Conservation (phyloP, 1,284 basidiomycete species). For the Rhodotorula sp. region DNA sequence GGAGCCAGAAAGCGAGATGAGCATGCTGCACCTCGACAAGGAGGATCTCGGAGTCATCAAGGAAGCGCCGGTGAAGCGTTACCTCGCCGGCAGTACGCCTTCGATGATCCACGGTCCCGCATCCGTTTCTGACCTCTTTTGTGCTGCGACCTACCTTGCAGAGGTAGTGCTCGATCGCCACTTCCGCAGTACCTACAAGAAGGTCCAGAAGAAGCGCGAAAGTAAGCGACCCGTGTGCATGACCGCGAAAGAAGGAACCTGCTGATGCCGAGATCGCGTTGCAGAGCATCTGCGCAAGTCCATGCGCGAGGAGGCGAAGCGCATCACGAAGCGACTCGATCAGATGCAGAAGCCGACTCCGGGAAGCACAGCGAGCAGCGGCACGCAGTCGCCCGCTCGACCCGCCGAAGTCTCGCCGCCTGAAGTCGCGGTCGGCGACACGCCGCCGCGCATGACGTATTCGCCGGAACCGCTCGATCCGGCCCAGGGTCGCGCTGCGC, state of each 20-base stretch:
- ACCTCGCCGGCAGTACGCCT: conserved; percentile 55
- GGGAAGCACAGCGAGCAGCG: background rate
- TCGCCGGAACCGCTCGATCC: conserved; percentile 32
- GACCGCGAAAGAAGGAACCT: too few relatives aligned
- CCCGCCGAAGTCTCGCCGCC: background rate
- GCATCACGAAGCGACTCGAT: conserved; percentile 28
- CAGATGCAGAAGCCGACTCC: conserved; percentile 13
- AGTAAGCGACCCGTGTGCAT: conserved; percentile 11
- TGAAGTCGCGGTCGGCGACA: background rate
- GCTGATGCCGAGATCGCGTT: too few relatives aligned
- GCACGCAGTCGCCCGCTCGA: background rate
- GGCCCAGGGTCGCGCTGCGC: background rate
- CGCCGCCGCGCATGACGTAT: background rate
- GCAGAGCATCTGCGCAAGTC: conserved; percentile 35
- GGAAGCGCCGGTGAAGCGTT: conserved; percentile 62
- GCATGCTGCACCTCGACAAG: conserved; percentile 62
- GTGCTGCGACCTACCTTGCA: background rate
- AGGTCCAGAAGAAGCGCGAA: conserved; percentile 31
- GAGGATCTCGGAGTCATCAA: conserved; percentile 59
- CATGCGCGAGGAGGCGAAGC: conserved; percentile 34
- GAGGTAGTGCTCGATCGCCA: conserved; percentile 61
- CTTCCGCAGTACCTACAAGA: conserved; percentile 57
- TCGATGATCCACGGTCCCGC: background rate
- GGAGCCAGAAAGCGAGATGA: conserved; percentile 66
- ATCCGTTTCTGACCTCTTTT: background rate